These are phyloP conservation scores for Cystobasidium ongulense DNA, from an alignment of 768 basidiomycete genomes.

Conservation along the genomic window DNA sequence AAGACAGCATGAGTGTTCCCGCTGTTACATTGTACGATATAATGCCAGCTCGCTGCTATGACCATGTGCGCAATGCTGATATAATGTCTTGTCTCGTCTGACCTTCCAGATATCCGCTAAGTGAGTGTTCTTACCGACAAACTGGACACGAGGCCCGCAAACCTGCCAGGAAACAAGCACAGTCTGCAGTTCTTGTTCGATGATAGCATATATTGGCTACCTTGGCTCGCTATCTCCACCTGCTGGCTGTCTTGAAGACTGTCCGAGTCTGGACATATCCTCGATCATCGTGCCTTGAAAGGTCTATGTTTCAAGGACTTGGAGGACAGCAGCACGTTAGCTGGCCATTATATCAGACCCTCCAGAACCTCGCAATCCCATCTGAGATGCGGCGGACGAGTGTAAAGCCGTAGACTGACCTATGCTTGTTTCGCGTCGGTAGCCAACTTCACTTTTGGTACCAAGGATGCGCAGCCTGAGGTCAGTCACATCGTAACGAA, in stretches of 20 bases:
- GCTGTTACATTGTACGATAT: conserved; percentile 1
- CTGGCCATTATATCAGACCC: not conserved
- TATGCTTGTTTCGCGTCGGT: not conserved
- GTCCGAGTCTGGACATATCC: not conserved
- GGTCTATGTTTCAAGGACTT: not conserved
- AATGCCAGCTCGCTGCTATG: not conserved
- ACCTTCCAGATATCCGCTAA: conserved; percentile 10
- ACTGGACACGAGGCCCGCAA: not conserved
- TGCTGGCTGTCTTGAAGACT: not conserved
- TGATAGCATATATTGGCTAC: no score
- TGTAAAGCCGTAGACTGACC: not conserved
- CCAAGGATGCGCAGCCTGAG: conserved; percentile 82
- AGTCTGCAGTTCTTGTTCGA: not conserved
- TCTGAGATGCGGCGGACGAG: no score
- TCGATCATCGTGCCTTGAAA: not conserved
- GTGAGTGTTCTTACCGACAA: conserved; percentile 2
- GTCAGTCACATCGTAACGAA: not conserved
- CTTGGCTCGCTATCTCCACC: not conserved
- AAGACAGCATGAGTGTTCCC: conserved; percentile 6
- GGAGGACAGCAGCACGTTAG: no score
- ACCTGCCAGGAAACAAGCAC: not conserved
- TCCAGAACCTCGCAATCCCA: no score
- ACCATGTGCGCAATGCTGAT: not conserved
- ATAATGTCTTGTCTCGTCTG: not conserved
- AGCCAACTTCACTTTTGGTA: conserved; percentile 75